phyloP scores from a whole-genome alignment of 768 basidiomycete genomes.

The Termitomyces sp. region DNA sequence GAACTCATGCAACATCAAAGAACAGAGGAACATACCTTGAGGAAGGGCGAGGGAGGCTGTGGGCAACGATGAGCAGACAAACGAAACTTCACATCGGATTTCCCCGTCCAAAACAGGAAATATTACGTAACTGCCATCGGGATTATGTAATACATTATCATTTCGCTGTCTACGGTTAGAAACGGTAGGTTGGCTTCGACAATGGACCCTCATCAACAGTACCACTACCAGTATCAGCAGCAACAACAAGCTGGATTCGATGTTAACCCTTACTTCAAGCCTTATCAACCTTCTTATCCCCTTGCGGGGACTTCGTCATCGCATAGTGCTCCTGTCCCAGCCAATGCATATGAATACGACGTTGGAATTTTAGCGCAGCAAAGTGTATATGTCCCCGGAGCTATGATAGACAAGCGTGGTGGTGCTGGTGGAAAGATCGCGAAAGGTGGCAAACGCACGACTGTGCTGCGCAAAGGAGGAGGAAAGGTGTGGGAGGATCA shows the following conservation, averaged over 20 bases:
- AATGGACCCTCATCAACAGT: slow-evolving; percentile 45
- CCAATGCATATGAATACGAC: slow-evolving; percentile 90
- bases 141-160: too few species aligned
- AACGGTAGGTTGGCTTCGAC: slow-evolving; percentile 10
- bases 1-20: not conserved
- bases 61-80: slow-evolving; percentile 20
- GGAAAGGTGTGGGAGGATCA: slow-evolving; percentile 99
- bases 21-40: slow-evolving; percentile 34
- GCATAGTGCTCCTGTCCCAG: slow-evolving; percentile 75
- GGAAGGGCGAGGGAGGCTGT: slow-evolving; percentile 24
- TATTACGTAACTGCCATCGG: slow-evolving; percentile 22
- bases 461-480: slow-evolving; percentile 91
- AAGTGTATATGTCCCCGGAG: slow-evolving; percentile 89
- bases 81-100: slow-evolving; percentile 4
- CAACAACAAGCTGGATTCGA: slow-evolving; percentile 52
- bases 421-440: slow-evolving; percentile 82
- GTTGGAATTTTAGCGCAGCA: slow-evolving; percentile 88
- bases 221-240: slow-evolving; percentile 45
- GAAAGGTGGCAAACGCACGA: slow-evolving; percentile 88
- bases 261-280: slow-evolving; percentile 78
- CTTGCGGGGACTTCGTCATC: slow-evolving; percentile 60
- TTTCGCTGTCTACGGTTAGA: too few species aligned
- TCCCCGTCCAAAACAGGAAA: slow-evolving; percentile 10
- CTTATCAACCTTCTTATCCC: slow-evolving; percentile 70
- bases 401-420: slow-evolving; percentile 84